Evolutionary conservation across 2,329 filamentous ascomycete species (phyloP).

Genomic region (Cordyceps pruinosa): DNA sequence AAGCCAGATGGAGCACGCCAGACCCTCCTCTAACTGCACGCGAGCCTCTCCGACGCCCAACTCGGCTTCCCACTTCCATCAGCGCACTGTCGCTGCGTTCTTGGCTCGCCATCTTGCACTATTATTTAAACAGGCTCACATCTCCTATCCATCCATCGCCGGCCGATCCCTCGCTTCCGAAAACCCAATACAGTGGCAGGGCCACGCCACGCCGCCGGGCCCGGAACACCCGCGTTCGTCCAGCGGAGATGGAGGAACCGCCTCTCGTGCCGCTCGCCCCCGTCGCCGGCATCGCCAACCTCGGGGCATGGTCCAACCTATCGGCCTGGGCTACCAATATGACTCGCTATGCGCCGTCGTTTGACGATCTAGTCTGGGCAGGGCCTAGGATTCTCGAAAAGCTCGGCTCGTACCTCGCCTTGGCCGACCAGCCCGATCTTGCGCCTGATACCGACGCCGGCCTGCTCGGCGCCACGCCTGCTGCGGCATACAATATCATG

Average conservation of each 20-base stretch:
- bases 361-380: conserved; percentile 62
- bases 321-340: conserved; percentile 52
- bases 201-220: background rate
- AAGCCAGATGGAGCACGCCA: background rate
- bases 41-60: background rate
- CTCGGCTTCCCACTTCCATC: conserved; percentile 2
- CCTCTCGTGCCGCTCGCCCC: background rate
- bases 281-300: background rate
- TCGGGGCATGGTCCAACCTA: conserved; percentile 45
- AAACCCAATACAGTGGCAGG: background rate
- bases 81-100: conserved; percentile 3
- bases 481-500: conserved; percentile 26
- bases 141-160: conserved; percentile 4
- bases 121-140: background rate
- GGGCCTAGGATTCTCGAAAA: conserved; percentile 65
- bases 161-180: background rate
- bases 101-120: background rate
- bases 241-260: conserved; percentile 3
- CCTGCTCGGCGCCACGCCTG: conserved; percentile 18
- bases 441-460: conserved; percentile 32
- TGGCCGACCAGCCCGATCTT: conserved; percentile 54
- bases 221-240: background rate
- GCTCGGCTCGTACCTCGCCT: conserved; percentile 55
- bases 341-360: conserved; percentile 53
- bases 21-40: background rate